These are phyloP conservation scores for Dendrobium nobile DNA, from an alignment of 106 monocot species.

Conservation along the genomic window DNA sequence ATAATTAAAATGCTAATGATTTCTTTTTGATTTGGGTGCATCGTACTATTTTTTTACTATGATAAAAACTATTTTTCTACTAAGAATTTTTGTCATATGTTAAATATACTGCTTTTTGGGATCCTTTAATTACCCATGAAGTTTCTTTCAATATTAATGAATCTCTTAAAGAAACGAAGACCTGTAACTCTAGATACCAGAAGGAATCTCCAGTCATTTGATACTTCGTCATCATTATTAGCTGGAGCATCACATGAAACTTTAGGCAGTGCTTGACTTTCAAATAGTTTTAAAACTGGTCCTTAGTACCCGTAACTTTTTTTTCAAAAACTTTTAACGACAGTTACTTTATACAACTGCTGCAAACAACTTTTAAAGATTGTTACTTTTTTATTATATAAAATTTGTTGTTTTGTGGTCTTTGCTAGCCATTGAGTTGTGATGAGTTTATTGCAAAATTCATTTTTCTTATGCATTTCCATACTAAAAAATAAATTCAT, in stretches of 20 bases:
- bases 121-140: conserved; percentile 69
- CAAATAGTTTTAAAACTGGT: too few relatives aligned
- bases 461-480: too few relatives aligned
- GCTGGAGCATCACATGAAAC: conserved; percentile 56
- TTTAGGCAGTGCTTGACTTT: conserved; percentile 24
- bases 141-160: conserved; percentile 86
- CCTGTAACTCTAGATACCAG: conserved; percentile 28
- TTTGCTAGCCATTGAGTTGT: too few relatives aligned
- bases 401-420: too few relatives aligned
- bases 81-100: neutral
- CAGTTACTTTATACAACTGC: too few relatives aligned
- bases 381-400: too few relatives aligned
- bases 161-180: conserved; percentile 59
- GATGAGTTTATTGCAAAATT: too few relatives aligned
- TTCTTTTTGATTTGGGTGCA: neutral
- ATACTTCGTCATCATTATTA: conserved; percentile 20
- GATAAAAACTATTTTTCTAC: neutral
- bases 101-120: conserved; percentile 56
- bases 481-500: too few relatives aligned
- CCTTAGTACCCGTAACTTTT: too few relatives aligned
- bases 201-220: conserved; percentile 28
- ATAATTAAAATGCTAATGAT: neutral
- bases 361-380: too few relatives aligned
- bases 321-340: too few relatives aligned
- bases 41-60: neutral